These are phyloP conservation scores for Neofusicoccum ribis DNA, from an alignment of 2,329 filamentous ascomycete genomes.

Conservation along the genomic window DNA sequence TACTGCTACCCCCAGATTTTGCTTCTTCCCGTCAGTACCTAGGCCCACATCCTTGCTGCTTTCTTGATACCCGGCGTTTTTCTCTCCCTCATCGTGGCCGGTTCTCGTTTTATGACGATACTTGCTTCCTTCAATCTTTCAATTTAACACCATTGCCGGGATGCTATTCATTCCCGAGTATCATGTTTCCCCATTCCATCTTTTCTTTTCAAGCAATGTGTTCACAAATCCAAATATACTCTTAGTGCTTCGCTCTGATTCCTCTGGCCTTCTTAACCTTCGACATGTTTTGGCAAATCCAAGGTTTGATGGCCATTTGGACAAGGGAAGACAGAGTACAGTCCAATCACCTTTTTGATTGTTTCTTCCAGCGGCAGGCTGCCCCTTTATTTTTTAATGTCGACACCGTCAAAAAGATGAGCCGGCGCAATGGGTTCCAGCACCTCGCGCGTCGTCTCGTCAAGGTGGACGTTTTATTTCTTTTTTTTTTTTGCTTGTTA, in stretches of 20 bases:
- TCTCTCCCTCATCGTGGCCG: background rate
- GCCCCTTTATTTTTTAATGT: no score
- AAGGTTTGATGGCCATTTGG: no score
- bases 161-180: background rate
- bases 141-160: background rate
- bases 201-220: background rate
- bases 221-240: background rate
- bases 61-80: constrained; percentile 18
- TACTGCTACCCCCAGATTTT: background rate
- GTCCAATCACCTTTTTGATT: no score
- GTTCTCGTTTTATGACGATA: constrained; percentile 1
- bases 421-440: no score
- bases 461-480: no score
- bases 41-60: background rate
- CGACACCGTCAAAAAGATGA: no score
- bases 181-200: background rate
- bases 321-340: no score
- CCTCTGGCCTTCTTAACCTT: background rate
- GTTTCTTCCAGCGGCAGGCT: background rate
- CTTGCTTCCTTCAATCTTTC: background rate
- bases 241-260: background rate
- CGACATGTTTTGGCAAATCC: background rate
- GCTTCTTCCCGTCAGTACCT: background rate
- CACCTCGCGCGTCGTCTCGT: no score
- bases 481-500: no score